phyloP scores from a whole-genome alignment of 2,329 filamentous ascomycete genomes.

The Zasmidium angulare region DNA sequence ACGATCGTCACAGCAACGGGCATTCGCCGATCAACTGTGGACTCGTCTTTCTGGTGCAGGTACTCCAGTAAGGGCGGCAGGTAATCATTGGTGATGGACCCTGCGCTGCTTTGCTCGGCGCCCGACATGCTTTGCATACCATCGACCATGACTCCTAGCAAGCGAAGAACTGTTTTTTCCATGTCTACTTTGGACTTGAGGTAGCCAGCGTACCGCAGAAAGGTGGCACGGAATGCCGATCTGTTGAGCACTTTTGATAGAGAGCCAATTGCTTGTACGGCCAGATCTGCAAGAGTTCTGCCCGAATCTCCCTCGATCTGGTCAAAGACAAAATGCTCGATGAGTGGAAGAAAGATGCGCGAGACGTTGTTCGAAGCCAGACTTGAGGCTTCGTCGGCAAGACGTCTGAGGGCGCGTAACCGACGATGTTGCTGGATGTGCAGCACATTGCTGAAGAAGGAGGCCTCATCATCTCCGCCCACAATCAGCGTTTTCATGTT shows the following conservation, averaged over 20 bases:
- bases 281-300: constrained; percentile 82
- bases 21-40: constrained; percentile 87
- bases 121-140: constrained; percentile 54
- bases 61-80: constrained; percentile 79
- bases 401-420: constrained; percentile 74
- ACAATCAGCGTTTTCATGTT: constrained; percentile 73
- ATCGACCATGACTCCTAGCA: constrained; percentile 80
- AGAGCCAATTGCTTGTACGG: constrained; percentile 74
- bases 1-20: constrained; percentile 86
- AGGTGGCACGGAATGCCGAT: constrained; percentile 82
- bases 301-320: constrained; percentile 73
- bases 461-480: constrained; percentile 71
- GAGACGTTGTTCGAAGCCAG: constrained; percentile 76
- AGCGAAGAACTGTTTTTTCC: constrained; percentile 80
- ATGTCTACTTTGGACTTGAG: constrained; percentile 76
- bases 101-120: constrained; percentile 16
- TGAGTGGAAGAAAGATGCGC: constrained; percentile 83
- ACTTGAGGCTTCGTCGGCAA: constrained; percentile 67
- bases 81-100: constrained; percentile 65
- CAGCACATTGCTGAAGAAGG: constrained; percentile 90
- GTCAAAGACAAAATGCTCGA: constrained; percentile 93
- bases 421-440: constrained; percentile 87
- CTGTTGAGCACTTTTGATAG: constrained; percentile 79
- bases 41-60: constrained; percentile 91
- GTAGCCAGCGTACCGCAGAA: constrained; percentile 81